Percentiles rank a stretch among this genome's conserved stretches.
Conservation (phyloP, 2,329 filamentous ascomycete species). For the Claviceps sp. region DNA sequence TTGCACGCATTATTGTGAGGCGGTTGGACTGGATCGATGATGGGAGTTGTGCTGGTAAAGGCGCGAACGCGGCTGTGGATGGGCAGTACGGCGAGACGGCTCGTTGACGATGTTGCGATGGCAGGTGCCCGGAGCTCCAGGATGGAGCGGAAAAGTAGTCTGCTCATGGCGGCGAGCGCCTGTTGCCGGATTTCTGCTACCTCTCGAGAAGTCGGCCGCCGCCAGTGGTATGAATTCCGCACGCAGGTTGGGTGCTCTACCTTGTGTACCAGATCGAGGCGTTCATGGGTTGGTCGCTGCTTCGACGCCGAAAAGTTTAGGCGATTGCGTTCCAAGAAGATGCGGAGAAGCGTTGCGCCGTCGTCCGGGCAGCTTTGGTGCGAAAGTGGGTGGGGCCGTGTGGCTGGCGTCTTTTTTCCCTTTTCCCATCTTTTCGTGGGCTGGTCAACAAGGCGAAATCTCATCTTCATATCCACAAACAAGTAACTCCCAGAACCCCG, state of each 20-base stretch:
- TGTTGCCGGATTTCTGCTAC: no score
- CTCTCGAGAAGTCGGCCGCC: no score
- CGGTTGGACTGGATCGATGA: constrained; percentile 27
- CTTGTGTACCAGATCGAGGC: background rate
- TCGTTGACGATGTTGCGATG: constrained; percentile 9
- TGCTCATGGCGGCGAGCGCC: constrained; percentile 31
- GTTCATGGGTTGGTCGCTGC: background rate
- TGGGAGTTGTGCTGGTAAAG: constrained; percentile 37
- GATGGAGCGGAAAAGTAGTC: constrained; percentile 49
- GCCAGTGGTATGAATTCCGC: background rate
- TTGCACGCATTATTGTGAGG: constrained; percentile 26
- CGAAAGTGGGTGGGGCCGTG: background rate
- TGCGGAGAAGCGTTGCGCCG: constrained; percentile 23
- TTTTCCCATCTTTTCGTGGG: constrained; percentile 4
- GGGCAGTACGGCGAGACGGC: constrained; percentile 9
- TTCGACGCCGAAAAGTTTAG: constrained; percentile 7
- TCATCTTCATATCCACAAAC: constrained; percentile 2
- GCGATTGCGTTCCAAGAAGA: background rate
- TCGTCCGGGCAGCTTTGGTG: constrained; percentile 11
- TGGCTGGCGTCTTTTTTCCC: background rate
- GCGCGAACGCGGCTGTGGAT: constrained; percentile 20
- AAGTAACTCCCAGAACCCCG: background rate
- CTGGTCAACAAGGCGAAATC: constrained; percentile 5
- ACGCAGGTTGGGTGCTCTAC: background rate
- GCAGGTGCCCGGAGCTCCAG: constrained; percentile 38